These are phyloP conservation scores for Ascoidea tarda DNA, from an alignment of 805 yeast genomes.

Conservation along the genomic window DNA sequence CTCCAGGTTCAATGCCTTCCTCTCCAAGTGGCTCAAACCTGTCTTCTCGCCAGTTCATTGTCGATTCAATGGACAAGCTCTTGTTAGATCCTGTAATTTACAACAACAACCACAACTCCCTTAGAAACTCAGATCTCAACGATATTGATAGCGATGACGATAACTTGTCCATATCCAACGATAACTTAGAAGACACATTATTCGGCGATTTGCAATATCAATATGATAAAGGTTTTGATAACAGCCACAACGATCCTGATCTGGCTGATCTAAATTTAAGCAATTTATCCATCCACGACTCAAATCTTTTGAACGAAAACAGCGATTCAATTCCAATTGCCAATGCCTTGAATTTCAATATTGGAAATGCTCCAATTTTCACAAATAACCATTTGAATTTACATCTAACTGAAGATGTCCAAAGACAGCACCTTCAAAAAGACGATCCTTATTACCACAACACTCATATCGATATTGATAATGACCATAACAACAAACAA, in stretches of 20 bases:
- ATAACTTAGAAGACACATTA: conserved; percentile 31
- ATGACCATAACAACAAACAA: too few relatives aligned
- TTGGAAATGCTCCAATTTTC: background rate
- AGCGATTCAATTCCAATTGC: background rate
- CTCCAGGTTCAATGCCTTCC: conserved; percentile 3
- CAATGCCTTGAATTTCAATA: background rate
- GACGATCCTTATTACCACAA: background rate
- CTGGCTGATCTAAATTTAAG: background rate
- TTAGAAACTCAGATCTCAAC: background rate
- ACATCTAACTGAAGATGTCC: background rate
- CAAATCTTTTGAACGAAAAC: background rate
- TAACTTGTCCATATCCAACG: conserved; percentile 19
- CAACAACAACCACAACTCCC: background rate
- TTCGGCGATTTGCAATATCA: conserved; percentile 27
- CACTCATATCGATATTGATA: too few relatives aligned
- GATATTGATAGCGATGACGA: conserved; percentile 14
- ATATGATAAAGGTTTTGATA: conserved; percentile 10
- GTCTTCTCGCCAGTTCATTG: background rate
- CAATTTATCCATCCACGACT: background rate
- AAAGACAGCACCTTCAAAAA: background rate
- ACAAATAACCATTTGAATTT: background rate
- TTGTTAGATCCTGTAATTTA: conserved; percentile 1
- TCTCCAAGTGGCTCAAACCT: background rate
- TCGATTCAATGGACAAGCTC: background rate
- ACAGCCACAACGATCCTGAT: background rate